Percentiles rank a stretch among this genome's conserved stretches.
These are phyloP conservation scores for Herpetomonas muscarum DNA, from an alignment of 208 protist genomes.

Conservation along the genomic window DNA sequence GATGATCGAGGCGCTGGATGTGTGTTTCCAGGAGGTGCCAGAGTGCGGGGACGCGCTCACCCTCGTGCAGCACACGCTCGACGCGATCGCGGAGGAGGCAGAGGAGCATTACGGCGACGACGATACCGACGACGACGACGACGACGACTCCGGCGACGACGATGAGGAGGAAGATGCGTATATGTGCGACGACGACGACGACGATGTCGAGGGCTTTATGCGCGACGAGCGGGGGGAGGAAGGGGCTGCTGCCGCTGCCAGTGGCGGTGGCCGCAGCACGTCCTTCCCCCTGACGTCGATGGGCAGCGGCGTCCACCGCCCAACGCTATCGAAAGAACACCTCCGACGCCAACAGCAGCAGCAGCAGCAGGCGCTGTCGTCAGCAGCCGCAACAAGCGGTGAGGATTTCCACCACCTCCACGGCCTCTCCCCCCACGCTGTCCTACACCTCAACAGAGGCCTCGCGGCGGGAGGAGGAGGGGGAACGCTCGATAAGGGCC, in stretches of 20 bases:
- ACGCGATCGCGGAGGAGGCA: conserved; percentile 1
- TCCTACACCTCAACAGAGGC: neutral
- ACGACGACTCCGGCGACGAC: neutral
- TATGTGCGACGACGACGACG: neutral
- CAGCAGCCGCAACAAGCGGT: too few species aligned
- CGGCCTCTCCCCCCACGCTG: neutral
- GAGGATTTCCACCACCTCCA: too few species aligned
- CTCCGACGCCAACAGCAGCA: too few species aligned
- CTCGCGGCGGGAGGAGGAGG: neutral
- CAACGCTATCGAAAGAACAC: too few species aligned
- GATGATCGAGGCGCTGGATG: conserved; percentile 72
- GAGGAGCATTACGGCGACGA: neutral
- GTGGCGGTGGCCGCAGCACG: too few species aligned
- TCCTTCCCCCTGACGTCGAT: too few species aligned
- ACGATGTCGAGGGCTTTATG: neutral
- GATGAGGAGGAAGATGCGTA: neutral
- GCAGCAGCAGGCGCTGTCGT: too few species aligned
- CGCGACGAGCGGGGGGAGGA: neutral
- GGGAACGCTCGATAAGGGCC: neutral
- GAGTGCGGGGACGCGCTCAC: conserved; percentile 7
- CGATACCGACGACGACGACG: neutral
- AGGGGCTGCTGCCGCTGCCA: neutral
- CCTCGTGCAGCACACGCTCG: neutral
- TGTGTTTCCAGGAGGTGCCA: conserved; percentile 74
- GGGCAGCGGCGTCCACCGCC: too few species aligned